Conservation (phyloP, 2,329 filamentous ascomycete genomes). For the Pestalotiopsis fici region DNA sequence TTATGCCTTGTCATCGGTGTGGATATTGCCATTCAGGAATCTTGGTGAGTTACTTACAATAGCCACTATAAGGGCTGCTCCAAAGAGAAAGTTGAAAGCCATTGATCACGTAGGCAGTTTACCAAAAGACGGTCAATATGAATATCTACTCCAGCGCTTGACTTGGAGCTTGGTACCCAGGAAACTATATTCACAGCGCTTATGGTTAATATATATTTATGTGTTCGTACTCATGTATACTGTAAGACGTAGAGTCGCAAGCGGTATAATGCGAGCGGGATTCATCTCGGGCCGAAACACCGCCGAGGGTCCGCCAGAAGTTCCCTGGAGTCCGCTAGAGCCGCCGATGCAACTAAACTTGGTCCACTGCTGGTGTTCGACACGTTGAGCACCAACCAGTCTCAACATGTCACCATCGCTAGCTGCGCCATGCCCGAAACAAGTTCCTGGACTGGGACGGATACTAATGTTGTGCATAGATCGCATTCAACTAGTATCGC, state of each 20-base stretch:
- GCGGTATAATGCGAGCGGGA: neutral
- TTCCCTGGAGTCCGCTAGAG: neutral
- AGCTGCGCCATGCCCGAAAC: too few relatives aligned
- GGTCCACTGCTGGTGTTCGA: too few relatives aligned
- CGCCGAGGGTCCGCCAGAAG: neutral
- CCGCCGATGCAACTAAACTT: too few relatives aligned
- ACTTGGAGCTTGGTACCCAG: neutral
- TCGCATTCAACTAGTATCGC: too few relatives aligned
- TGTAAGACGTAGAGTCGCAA: neutral
- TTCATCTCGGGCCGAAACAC: neutral
- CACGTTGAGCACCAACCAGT: too few relatives aligned
- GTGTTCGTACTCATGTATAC: neutral
- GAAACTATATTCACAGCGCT: neutral
- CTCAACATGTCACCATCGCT: too few relatives aligned
- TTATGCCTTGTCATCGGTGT: neutral
- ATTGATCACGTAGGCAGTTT: neutral
- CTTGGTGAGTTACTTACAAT: neutral
- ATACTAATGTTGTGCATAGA: too few relatives aligned
- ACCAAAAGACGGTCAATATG: neutral
- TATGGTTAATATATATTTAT: neutral
- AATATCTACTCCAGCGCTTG: neutral
- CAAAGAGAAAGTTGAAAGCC: neutral
- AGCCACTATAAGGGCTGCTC: neutral
- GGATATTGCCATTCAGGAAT: neutral
- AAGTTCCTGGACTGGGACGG: too few relatives aligned